Evolutionary conservation across 2,329 filamentous ascomycete species (phyloP).

Genomic region (Aspergillus latus): DNA sequence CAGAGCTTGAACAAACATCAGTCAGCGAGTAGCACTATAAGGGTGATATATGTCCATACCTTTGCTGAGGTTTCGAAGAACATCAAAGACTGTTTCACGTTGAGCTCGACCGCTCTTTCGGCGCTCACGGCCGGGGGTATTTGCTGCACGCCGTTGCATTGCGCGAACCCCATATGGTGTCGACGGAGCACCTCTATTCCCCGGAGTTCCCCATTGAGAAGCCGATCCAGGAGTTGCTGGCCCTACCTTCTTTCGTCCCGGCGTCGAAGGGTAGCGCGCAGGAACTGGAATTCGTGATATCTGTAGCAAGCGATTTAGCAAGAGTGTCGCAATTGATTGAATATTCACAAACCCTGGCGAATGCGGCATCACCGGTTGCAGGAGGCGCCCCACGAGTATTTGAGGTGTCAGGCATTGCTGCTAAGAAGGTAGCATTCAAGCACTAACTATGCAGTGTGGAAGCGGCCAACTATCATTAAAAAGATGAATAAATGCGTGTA

Average conservation of each 20-base stretch:
- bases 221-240: conserved; percentile 29
- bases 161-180: conserved; percentile 58
- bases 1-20: conserved; percentile 41
- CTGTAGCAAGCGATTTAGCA: conserved; percentile 18
- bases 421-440: neutral
- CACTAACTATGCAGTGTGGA: neutral
- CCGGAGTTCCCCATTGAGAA: conserved; percentile 27
- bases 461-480: neutral
- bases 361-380: conserved; percentile 27
- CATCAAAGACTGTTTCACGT: conserved; percentile 57
- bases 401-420: conserved; percentile 31
- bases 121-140: conserved; percentile 51
- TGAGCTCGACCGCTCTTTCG: conserved; percentile 50
- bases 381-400: conserved; percentile 26
- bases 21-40: neutral
- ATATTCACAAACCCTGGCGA: conserved; percentile 3
- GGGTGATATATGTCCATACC: conserved; percentile 32
- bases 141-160: conserved; percentile 54
- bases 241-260: conserved; percentile 30
- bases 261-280: conserved; percentile 37
- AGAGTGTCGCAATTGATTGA: neutral
- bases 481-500: neutral
- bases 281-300: conserved; percentile 36
- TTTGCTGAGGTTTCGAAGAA: conserved; percentile 54
- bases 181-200: conserved; percentile 45